Conservation (phyloP, 352 stramenopile species). For the Phytophthora citrophthora region DNA sequence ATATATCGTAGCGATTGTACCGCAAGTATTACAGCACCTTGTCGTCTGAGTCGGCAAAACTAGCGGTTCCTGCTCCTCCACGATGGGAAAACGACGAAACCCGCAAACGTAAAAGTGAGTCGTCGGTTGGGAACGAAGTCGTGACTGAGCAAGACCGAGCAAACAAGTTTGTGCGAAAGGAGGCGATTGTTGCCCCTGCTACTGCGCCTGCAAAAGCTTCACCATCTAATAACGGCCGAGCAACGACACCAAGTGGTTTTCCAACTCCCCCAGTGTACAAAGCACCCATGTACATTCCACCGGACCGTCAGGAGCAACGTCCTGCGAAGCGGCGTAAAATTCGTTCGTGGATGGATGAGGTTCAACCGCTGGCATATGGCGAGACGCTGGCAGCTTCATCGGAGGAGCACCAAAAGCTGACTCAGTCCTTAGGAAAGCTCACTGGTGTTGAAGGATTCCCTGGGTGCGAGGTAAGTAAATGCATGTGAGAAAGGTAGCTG, state of each 20-base stretch:
- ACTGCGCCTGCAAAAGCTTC: conserved; percentile 20
- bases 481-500: not conserved
- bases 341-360: conserved; percentile 86
- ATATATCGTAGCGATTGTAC: conserved; percentile 57
- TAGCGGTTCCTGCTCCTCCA: conserved; percentile 60
- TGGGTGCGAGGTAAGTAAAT: conserved; percentile 72
- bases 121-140: conserved; percentile 59
- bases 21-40: conserved; percentile 84
- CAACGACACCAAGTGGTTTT: conserved; percentile 28
- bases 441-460: conserved; percentile 80
- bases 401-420: conserved; percentile 65
- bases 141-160: conserved; percentile 74
- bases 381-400: conserved; percentile 64
- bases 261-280: conserved; percentile 66
- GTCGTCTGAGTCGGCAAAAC: conserved; percentile 46
- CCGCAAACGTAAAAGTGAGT: conserved; percentile 43
- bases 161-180: conserved; percentile 67
- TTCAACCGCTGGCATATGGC: conserved; percentile 65
- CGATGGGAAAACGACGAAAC: conserved; percentile 66
- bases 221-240: conserved; percentile 30
- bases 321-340: conserved; percentile 87
- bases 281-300: conserved; percentile 73
- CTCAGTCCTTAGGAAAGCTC: conserved; percentile 66
- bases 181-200: conserved; percentile 18
- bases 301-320: conserved; percentile 59